phyloP scores from a whole-genome alignment of 2,329 filamentous ascomycete genomes.

The Colletotrichum eremochloae region DNA sequence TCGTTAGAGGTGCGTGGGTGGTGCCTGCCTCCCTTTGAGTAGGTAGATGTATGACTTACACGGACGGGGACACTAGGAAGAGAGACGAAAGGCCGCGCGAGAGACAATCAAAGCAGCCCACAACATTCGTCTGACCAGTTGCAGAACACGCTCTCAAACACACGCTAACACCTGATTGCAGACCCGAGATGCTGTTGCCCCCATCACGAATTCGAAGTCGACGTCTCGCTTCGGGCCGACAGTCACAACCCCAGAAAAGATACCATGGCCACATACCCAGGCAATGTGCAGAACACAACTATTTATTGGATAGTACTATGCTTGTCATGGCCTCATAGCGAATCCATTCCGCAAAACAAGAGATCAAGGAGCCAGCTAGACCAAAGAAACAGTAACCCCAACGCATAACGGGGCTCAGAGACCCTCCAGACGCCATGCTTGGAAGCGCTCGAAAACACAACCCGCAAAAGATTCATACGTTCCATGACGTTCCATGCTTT shows the following conservation, averaged over 20 bases:
- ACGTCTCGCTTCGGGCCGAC: neutral
- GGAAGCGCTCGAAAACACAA: conserved; percentile 36
- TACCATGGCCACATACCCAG: neutral
- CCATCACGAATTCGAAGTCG: neutral
- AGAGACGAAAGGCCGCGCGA: neutral
- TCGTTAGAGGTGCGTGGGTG: conserved; percentile 55
- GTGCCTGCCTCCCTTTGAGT: conserved; percentile 3
- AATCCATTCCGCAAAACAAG: conserved; percentile 10
- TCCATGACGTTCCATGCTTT: conserved; percentile 5
- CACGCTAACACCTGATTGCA: conserved; percentile 54
- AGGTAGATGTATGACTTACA: neutral
- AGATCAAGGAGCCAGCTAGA: neutral
- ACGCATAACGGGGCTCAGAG: conserved; percentile 13
- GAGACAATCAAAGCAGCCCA: conserved; percentile 42
- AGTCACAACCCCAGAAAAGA: neutral
- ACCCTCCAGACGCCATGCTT: conserved; percentile 38
- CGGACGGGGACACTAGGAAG: neutral
- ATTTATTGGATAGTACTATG: conserved; percentile 32
- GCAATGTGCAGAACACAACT: conserved; percentile 6
- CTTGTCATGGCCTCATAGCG: conserved; percentile 33
- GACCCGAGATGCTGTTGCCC: neutral
- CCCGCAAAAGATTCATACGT: neutral
- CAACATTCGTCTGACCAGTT: conserved; percentile 52
- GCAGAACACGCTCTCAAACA: conserved; percentile 54
- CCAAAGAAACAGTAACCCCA: neutral